These are phyloP conservation scores for Melanogaster broomeanus DNA, from an alignment of 768 basidiomycete genomes.

Conservation along the genomic window DNA sequence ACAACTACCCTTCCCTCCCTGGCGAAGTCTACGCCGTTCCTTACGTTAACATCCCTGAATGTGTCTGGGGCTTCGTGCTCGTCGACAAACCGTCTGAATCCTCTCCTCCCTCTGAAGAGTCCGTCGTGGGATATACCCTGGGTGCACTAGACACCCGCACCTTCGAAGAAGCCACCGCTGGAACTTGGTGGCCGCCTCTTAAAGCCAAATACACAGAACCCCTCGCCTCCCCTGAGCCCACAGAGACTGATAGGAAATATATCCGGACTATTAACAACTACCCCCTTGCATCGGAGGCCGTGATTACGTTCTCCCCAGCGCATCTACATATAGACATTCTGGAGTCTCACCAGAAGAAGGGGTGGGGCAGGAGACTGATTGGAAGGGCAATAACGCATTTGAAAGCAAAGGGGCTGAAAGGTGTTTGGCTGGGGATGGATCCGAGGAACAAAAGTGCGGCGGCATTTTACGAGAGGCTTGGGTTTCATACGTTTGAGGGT, in stretches of 20 bases:
- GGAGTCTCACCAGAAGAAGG: constrained; percentile 62
- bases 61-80: constrained; percentile 74
- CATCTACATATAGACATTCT: constrained; percentile 79
- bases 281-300: constrained; percentile 48
- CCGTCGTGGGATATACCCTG: constrained; percentile 71
- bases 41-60: constrained; percentile 63
- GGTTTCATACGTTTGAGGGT: constrained; percentile 59
- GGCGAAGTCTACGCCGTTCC: constrained; percentile 77
- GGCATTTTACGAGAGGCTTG: constrained; percentile 62
- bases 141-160: constrained; percentile 67
- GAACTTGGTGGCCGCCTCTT: constrained; percentile 68
- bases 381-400: constrained; percentile 54
- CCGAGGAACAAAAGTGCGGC: constrained; percentile 60
- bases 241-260: constrained; percentile 29
- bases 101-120: constrained; percentile 30
- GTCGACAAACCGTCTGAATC: constrained; percentile 41
- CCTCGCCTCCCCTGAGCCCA: constrained; percentile 13
- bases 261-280: constrained; percentile 37
- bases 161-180: constrained; percentile 56
- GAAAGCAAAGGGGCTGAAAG: constrained; percentile 43
- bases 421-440: constrained; percentile 72
- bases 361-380: constrained; percentile 72
- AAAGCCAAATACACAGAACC: constrained; percentile 51
- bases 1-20: constrained; percentile 63
- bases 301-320: constrained; percentile 65